Percentiles rank a stretch among this genome's conserved stretches.
phyloP scores from a whole-genome alignment of 169 alveolate genomes.

The Plasmodium inui region DNA sequence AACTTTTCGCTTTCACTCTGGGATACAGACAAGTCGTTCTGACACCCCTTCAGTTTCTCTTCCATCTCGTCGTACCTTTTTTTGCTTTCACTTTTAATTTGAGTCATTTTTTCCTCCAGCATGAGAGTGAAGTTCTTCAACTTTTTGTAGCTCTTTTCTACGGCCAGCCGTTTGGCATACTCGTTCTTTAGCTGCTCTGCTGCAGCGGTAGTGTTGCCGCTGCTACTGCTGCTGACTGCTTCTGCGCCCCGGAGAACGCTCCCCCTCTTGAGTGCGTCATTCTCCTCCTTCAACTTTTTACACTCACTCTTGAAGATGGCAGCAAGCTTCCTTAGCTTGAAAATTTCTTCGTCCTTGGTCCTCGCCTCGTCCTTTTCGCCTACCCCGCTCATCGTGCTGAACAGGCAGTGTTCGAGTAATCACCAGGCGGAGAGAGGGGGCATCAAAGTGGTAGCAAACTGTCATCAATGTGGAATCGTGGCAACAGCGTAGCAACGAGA shows the following conservation, averaged over 20 bases:
- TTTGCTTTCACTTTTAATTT: slow-evolving; percentile 14
- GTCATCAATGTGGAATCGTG: too few species aligned
- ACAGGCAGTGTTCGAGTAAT: neutral
- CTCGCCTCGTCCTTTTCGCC: neutral
- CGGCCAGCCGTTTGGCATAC: neutral
- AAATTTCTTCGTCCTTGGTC: slow-evolving; percentile 55
- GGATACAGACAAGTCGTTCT: slow-evolving; percentile 1
- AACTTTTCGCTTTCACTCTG: slow-evolving; percentile 25
- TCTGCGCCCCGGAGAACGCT: neutral
- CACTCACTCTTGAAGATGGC: slow-evolving; percentile 60
- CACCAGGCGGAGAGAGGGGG: neutral
- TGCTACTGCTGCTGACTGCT: neutral
- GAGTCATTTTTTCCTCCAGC: slow-evolving; percentile 45
- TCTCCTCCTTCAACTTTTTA: slow-evolving; percentile 72
- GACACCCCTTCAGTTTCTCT: slow-evolving; percentile 22
- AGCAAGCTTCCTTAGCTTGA: slow-evolving; percentile 43
- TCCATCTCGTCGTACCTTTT: slow-evolving; percentile 21
- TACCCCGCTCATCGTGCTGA: neutral
- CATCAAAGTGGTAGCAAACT: neutral
- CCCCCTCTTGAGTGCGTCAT: slow-evolving; percentile 17
- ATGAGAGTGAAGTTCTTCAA: slow-evolving; percentile 55
- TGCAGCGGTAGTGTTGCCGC: neutral
- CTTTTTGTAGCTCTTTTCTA: slow-evolving; percentile 60
- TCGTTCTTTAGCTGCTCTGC: slow-evolving; percentile 4
- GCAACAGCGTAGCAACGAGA: neutral